These are phyloP conservation scores for Aspergillus bertholletiae DNA, from an alignment of 495 filamentous ascomycete species.

Conservation along the genomic window DNA sequence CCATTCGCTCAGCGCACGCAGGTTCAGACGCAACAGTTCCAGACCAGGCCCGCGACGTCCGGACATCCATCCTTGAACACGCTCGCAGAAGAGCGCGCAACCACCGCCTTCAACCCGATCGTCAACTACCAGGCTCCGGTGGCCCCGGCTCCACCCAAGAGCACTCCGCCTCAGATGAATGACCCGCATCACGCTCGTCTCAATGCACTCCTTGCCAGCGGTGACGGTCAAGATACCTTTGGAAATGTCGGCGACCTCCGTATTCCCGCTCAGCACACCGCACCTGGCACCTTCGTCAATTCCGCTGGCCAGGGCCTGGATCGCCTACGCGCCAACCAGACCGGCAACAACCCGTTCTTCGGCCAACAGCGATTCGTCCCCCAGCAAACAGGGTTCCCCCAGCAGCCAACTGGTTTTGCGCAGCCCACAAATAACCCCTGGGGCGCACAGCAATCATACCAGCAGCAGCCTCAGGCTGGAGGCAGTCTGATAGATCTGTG, in stretches of 20 bases:
- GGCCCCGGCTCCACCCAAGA: constrained; percentile 35
- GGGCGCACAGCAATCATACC: constrained; percentile 48
- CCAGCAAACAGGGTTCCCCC: constrained; percentile 43
- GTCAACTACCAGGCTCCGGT: constrained; percentile 47
- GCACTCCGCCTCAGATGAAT: constrained; percentile 38
- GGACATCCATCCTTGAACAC: constrained; percentile 64
- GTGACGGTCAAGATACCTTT: constrained; percentile 95
- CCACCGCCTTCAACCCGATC: constrained; percentile 47
- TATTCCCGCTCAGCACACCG: constrained; percentile 95
- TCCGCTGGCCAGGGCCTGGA: constrained; percentile 77
- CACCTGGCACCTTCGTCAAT: constrained; percentile 95
- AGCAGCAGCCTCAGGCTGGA: constrained; percentile 61
- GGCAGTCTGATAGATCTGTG: constrained; percentile 94
- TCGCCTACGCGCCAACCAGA: constrained; percentile 65
- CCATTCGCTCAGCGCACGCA: constrained; percentile 67
- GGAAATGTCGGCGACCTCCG: constrained; percentile 92
- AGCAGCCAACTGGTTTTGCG: constrained; percentile 44
- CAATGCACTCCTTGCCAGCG: constrained; percentile 80
- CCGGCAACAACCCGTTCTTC: constrained; percentile 91
- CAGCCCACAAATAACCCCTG: constrained; percentile 67
- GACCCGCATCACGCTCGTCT: constrained; percentile 82
- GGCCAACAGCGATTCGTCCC: constrained; percentile 59
- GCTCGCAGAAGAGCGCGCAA: constrained; percentile 67
- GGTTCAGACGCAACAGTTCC: constrained; percentile 52
- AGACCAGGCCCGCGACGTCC: constrained; percentile 53